Evolutionary conservation across 2,329 filamentous ascomycete genomes (phyloP).

Genomic region (Fusarium sp.): DNA sequence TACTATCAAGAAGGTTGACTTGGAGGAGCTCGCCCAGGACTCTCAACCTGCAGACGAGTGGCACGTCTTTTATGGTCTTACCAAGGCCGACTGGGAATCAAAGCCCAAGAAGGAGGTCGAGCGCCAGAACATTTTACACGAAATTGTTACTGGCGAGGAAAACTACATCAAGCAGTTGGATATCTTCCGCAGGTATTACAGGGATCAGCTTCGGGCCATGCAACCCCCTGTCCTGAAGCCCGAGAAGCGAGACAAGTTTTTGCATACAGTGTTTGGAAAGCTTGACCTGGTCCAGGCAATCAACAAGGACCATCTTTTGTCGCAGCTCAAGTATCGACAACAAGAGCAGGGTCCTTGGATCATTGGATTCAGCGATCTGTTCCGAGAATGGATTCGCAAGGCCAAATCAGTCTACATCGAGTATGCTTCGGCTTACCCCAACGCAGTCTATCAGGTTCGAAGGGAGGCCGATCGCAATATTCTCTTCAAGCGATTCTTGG

Average conservation of each 20-base stretch:
- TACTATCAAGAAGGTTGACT: constrained; percentile 92
- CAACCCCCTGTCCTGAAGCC: constrained; percentile 84
- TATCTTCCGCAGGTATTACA: constrained; percentile 84
- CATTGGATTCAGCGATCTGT: constrained; percentile 93
- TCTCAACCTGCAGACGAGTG: constrained; percentile 79
- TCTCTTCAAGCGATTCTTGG: constrained; percentile 85
- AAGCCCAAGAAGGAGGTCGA: constrained; percentile 88
- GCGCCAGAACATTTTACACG: constrained; percentile 92
- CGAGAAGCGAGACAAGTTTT: constrained; percentile 80
- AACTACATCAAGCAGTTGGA: constrained; percentile 89
- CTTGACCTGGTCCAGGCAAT: constrained; percentile 87
- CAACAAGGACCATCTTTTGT: constrained; percentile 91
- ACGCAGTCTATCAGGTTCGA: constrained; percentile 82
- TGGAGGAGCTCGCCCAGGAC: constrained; percentile 78
- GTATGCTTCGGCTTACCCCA: constrained; percentile 88
- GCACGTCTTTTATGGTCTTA: constrained; percentile 87
- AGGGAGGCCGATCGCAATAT: constrained; percentile 87
- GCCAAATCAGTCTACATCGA: constrained; percentile 89
- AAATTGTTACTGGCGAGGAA: constrained; percentile 94
- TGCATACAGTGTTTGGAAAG: constrained; percentile 88
- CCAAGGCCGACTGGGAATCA: constrained; percentile 76
- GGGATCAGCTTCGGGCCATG: constrained; percentile 77
- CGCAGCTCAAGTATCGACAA: constrained; percentile 95
- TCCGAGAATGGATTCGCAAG: constrained; percentile 97
- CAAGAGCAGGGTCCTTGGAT: constrained; percentile 97